These are phyloP conservation scores for Dianthus caryophyllus DNA, from an alignment of 148 eudicot species.

Conservation along the genomic window DNA sequence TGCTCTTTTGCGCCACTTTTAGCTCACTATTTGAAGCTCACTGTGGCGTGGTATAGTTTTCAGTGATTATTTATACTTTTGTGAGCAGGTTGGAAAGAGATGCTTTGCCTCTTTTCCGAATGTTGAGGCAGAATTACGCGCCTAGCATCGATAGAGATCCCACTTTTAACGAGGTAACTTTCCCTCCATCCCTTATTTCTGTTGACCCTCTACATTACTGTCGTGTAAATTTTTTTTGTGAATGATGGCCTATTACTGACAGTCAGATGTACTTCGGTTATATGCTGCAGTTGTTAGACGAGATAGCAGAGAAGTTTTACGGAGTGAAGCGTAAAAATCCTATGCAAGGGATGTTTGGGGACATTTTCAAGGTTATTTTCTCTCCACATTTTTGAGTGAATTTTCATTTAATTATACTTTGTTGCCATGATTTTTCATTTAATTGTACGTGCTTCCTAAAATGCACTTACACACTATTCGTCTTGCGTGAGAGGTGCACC, in stretches of 20 bases:
- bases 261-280: constrained; percentile 2
- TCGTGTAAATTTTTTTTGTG: neutral
- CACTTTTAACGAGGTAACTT: constrained; percentile 57
- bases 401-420: neutral
- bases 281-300: constrained; percentile 64
- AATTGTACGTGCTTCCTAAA: too few relatives aligned
- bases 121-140: constrained; percentile 70
- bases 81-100: constrained; percentile 81
- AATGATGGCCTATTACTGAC: neutral
- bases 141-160: constrained; percentile 71
- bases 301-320: constrained; percentile 72
- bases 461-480: too few relatives aligned
- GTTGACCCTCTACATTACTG: neutral
- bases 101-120: constrained; percentile 83
- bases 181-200: neutral
- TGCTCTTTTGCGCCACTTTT: too few relatives aligned
- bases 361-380: constrained; percentile 63
- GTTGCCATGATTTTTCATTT: neutral
- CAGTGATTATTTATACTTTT: too few relatives aligned
- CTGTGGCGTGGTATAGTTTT: too few relatives aligned
- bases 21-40: too few relatives aligned
- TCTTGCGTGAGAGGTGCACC: too few relatives aligned
- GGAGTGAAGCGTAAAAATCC: constrained; percentile 73
- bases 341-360: constrained; percentile 93
- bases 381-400: neutral